Base-by-base conservation (phyloP, 192 early-diverging fungal genomes). In the Coemansia umbellata region DNA sequence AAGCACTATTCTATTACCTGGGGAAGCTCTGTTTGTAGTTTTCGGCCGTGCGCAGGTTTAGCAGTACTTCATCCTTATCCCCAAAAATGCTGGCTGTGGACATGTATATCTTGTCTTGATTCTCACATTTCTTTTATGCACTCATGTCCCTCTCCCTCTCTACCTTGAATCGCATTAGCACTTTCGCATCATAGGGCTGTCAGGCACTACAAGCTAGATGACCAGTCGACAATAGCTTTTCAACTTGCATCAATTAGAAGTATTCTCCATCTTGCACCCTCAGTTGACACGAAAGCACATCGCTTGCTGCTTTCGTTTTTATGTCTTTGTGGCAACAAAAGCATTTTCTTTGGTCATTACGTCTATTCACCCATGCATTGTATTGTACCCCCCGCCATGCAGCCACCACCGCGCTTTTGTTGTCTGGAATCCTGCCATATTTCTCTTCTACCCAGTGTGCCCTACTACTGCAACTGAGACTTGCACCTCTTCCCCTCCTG, bases 331-430 rank as follows among this genome's bases (percentile, higher is more conserved):
- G 43, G 43, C 23, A 45, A 45, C 43, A 45, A 26, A n/a, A 27
- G 43, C 43, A 15, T 28, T 15, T 8, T 14, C 26, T 26, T 14
- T 45, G 28, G 43, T 26, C 43, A 26, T 45, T 45, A 22, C 24
- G 28, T 45, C 31, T 26, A 52, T 55, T 44, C 10, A 27, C 30
- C 35, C 23, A 23, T 33, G 18, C 35, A 37, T 50, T 60, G 21
- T 41, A n/a, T n/a, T n/a, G n/a, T n/a, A n/a, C 37, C 41, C 63
- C 44, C 47, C 39, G 37, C 63, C 28, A 53, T 48, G 36, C 56
- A 59, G 63, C 56, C 51, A 58, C 61, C 43, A 26, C 43, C 28
- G n/a, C 43, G 8, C 26, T 41, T 27, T 54, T 13, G 30, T 35
- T 49, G 47, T 49, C n/a, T n/a, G n/a, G n/a, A n/a, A n/a, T n/a